Evolutionary conservation across 202 grass and related monocot genomes (phyloP).

Genomic region (Carex arenaria): DNA sequence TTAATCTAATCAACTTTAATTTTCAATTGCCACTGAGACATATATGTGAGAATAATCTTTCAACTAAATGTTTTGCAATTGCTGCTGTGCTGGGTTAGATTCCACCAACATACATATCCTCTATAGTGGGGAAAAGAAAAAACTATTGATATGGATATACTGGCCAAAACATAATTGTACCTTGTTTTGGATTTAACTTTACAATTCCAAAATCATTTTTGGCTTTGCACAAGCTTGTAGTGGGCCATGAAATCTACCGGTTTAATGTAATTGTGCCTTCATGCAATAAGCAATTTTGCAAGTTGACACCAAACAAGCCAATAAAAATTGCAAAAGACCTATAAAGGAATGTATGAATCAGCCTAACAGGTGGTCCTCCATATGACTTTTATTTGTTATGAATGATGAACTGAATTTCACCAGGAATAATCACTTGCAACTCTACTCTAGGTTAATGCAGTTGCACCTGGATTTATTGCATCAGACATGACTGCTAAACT

Average conservation of each 20-base stretch:
- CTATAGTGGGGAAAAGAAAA: background rate
- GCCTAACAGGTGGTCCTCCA: background rate
- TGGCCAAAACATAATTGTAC: background rate
- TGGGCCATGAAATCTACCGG: background rate
- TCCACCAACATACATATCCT: background rate
- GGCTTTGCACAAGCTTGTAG: background rate
- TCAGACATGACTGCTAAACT: conserved; percentile 95
- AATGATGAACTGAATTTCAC: background rate
- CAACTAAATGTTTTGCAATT: background rate
- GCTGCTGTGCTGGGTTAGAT: background rate
- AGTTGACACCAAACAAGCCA: background rate
- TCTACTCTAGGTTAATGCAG: conserved; percentile 72
- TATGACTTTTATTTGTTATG: background rate
- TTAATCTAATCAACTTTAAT: conserved; percentile 7
- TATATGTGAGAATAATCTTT: background rate
- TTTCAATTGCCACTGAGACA: background rate
- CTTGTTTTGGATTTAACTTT: background rate
- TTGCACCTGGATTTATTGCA: conserved; percentile 91
- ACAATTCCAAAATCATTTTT: background rate
- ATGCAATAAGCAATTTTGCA: background rate
- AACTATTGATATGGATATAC: background rate
- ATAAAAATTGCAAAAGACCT: background rate
- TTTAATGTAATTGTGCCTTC: background rate
- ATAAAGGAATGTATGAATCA: background rate
- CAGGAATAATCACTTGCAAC: background rate